These are phyloP conservation scores for Russula olivacea DNA, from an alignment of 768 basidiomycete species.

Conservation along the genomic window DNA sequence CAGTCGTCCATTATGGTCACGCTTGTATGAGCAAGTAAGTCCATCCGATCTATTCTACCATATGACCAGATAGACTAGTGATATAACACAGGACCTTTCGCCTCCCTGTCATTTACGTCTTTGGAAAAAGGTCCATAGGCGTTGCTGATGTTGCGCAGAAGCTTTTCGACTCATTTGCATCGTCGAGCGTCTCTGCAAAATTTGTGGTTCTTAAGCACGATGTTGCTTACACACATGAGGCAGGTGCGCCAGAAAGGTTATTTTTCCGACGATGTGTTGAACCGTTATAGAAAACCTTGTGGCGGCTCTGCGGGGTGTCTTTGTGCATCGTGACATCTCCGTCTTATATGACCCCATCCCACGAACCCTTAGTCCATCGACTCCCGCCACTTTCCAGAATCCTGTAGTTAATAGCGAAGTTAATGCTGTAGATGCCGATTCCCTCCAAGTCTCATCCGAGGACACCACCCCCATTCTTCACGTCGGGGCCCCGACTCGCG, in stretches of 20 bases:
- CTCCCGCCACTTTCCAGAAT: slow-evolving; percentile 1
- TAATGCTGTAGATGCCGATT: background rate
- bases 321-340: slow-evolving; percentile 3
- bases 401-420: background rate
- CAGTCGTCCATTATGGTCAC: slow-evolving; percentile 92
- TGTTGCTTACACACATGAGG: slow-evolving; percentile 65
- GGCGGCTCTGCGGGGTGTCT: slow-evolving; percentile 28
- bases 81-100: slow-evolving; percentile 62
- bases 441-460: background rate
- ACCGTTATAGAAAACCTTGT: slow-evolving; percentile 33
- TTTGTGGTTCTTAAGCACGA: slow-evolving; percentile 63
- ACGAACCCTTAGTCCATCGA: slow-evolving; percentile 22
- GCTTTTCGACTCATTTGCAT: slow-evolving; percentile 36
- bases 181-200: slow-evolving; percentile 19
- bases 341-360: slow-evolving; percentile 36
- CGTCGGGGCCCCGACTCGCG: slow-evolving; percentile 75
- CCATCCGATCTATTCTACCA: background rate
- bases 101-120: slow-evolving; percentile 85
- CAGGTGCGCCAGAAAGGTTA: slow-evolving; percentile 39
- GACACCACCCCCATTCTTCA: slow-evolving; percentile 36
- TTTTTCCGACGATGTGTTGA: background rate
- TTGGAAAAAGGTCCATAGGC: slow-evolving; percentile 69
- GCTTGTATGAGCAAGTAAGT: slow-evolving; percentile 85
- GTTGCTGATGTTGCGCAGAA: slow-evolving; percentile 43
- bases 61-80: background rate